Evolutionary conservation across 129 eudicot species (phyloP).

Genomic region (Oenanthe sinensis): DNA sequence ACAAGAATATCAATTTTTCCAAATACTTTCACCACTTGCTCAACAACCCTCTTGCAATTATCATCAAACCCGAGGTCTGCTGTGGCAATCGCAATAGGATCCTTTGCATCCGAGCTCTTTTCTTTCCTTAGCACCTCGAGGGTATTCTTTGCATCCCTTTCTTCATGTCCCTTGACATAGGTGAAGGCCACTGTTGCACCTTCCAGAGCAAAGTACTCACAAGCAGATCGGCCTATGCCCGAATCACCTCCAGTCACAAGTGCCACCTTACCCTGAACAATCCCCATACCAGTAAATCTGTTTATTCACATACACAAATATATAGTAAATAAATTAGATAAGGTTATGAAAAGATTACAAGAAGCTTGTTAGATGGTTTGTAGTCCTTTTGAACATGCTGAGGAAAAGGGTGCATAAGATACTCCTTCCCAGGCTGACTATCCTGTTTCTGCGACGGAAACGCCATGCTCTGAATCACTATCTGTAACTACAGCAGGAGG

Average conservation of each 20-base stretch:
- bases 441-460: constrained; percentile 80
- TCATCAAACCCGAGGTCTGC: constrained; percentile 25
- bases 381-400: constrained; percentile 33
- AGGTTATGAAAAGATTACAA: constrained; percentile 16
- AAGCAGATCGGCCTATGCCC: constrained; percentile 75
- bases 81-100: constrained; percentile 20
- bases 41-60: constrained; percentile 31
- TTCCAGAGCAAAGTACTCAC: constrained; percentile 47
- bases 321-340: background rate
- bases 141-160: constrained; percentile 63
- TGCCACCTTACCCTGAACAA: constrained; percentile 71
- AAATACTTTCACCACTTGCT: constrained; percentile 19
- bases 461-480: background rate
- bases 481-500: background rate
- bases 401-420: constrained; percentile 75
- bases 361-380: constrained; percentile 66
- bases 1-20: constrained; percentile 27
- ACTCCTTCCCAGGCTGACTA: constrained; percentile 88
- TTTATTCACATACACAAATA: background rate
- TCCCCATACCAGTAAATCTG: background rate
- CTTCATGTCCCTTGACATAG: constrained; percentile 69
- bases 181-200: constrained; percentile 89
- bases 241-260: constrained; percentile 86
- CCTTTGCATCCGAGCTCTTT: constrained; percentile 17
- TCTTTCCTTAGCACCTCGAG: constrained; percentile 23